Evolutionary conservation across 2,329 filamentous ascomycete species (phyloP).

Genomic region (Apiospora koreana): DNA sequence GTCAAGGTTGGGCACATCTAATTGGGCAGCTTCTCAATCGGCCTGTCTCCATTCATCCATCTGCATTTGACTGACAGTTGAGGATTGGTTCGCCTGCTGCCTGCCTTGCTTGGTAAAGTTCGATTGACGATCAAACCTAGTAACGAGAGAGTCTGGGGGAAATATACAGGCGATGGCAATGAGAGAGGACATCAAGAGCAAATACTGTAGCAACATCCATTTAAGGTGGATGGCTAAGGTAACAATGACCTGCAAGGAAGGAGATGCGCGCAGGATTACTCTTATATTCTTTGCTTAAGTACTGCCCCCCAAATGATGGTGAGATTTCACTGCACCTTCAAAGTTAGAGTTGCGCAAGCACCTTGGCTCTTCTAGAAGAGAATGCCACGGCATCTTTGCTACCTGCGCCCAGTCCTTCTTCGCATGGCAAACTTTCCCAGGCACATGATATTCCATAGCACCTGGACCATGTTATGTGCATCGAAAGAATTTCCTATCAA

Average conservation of each 20-base stretch:
- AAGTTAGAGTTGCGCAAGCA: not conserved
- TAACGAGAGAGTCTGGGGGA: not conserved
- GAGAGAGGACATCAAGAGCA: not conserved
- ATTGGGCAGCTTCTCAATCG: not conserved
- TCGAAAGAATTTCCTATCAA: not conserved
- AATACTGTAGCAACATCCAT: not conserved
- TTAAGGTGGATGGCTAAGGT: not conserved
- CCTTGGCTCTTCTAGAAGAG: not conserved
- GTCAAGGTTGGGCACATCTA: not conserved
- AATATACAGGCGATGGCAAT: not conserved
- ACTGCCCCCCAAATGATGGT: not conserved
- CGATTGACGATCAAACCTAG: not conserved
- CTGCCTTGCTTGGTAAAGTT: constrained; percentile 18
- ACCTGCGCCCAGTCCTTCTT: not conserved
- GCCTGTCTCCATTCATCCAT: not conserved
- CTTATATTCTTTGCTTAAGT: not conserved
- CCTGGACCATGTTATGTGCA: not conserved
- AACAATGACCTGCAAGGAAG: not conserved
- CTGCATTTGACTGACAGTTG: not conserved
- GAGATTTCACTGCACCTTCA: not conserved
- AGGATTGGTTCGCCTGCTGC: not conserved
- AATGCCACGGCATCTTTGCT: not conserved
- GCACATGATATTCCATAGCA: not conserved
- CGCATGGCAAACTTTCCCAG: not conserved
- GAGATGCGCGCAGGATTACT: not conserved